Evolutionary conservation across 345 rosid genomes (phyloP), one percentile per base, ranked within the genome.

Genomic region (Salix caprea): DNA sequence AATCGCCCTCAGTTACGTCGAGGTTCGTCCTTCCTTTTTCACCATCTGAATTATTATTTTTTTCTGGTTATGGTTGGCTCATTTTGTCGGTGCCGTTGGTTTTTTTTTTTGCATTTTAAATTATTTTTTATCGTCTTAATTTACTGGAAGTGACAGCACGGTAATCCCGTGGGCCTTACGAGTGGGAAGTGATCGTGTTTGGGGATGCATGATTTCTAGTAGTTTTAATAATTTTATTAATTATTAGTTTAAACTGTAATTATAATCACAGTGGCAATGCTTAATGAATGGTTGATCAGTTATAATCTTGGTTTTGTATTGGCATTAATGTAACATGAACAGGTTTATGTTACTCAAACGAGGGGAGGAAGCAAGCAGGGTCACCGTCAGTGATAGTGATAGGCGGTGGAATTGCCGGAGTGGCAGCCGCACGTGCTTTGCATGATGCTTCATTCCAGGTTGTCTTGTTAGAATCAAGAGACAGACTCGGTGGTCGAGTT

Each of bases 401-500:
- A 21, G 99, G 99, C 23, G 89, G 89, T 77, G 99, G 99, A 68
- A 85, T 96, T 72, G 91, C 92, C 50, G 99, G 99, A 76, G 77
- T 96, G 70, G 84, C 99, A 14, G 99, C 98, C 80, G 99, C 98
- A 60, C 93, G 94, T 7, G 84, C 97, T 46, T 98, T 93, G 70
- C 91, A 86, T 61, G 97, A 96, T 77, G 99, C 98, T 26, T 90
- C 94, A 67, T 86, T 96, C 81, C 92, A 89, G 98, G 99, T 95
- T 80, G 61, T 84, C 37, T 83, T 95, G 77, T 74, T 78, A 62
- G 99, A 94, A 83, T 94, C 99, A 14, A 88, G 97, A 69, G 94
- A 91, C 50, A 88, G 97, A 74, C 81, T 93, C 70, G 99, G 96
- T 54, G 97, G 99, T 78, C 88, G 97, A 28, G 91, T 91, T 77